Conservation (phyloP, 1,284 basidiomycete genomes). For the Gymnopus androsaceus region DNA sequence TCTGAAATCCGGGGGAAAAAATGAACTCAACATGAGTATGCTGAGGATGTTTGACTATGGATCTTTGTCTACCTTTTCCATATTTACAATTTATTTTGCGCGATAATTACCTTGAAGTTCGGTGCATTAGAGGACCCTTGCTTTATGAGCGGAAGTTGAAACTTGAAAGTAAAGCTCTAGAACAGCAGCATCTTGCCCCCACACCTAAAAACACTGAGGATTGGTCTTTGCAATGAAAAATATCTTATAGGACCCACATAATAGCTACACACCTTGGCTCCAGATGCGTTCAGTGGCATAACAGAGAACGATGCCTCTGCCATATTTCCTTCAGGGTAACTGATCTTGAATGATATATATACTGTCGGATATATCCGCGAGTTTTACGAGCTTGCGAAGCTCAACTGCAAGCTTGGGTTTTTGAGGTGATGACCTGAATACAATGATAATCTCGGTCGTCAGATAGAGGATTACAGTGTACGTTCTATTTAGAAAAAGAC, state of each 20-base stretch:
- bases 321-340: neutral
- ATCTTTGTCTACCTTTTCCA: neutral
- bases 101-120: neutral
- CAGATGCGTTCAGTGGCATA: slow-evolving; percentile 2
- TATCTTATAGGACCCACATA: neutral
- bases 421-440: no score
- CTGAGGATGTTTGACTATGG: neutral
- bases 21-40: neutral
- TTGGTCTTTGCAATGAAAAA: neutral
- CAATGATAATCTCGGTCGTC: no score
- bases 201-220: neutral
- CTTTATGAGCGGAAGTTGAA: neutral
- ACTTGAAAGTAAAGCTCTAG: no score
- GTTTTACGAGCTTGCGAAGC: no score
- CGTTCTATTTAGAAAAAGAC: no score
- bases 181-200: no score
- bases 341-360: neutral
- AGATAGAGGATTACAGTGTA: no score
- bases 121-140: neutral
- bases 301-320: neutral
- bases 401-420: no score
- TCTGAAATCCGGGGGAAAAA: no score
- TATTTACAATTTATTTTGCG: neutral
- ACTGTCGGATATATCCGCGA: neutral
- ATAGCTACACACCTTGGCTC: neutral